Evolutionary conservation across 345 rosid genomes (phyloP), one percentile per base, ranked within the genome.

Genomic region (Lepidium didymum): DNA sequence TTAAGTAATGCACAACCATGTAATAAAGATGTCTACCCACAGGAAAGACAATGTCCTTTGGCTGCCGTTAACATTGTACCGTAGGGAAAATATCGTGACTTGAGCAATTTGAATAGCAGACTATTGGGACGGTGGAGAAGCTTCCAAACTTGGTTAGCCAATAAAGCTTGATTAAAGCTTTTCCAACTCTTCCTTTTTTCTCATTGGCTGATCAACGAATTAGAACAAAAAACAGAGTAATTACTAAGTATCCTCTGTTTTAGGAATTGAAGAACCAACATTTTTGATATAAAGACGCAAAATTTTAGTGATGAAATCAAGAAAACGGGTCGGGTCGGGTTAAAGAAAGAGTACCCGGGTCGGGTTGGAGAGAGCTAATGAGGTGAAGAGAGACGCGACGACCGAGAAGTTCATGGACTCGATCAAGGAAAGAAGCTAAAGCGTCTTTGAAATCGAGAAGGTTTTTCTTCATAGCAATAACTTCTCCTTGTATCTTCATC

Each of bases 401-500:
- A 58, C 96, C 91, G 5, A 77, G 14, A 67, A 90, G 74, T 77
- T 90, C 96, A 65, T 82, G 79, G 62, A 90, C 23, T 21, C 91
- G 83, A 55, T 87, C 96, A 9, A 87, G 79, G 56, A 79, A 45
- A 10, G 94, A 90, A 68, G 96, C 89, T 60, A 77, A 76, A n/a
- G 77, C 38, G 60, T 90, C 94, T 59, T 56, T 64, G 56, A 90
- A 73, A 69, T 90, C 96, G 47, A 90, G 52, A 40, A 85, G 57
- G 46, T 90, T 87, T 77, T 87, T 90, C 79, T 86, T 87, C 96
- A 90, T 90, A 60, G 86, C 74, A 44, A 83, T 70, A 3, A 86
- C 86, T 42, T 74, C 80, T 56, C 88, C 94, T 43, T 63, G 61
- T 42, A 87, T 79, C 81, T 76, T 84, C 80, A 44, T 52, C 33